Evolutionary conservation across 768 basidiomycete genomes (phyloP), one percentile per base, ranked within the genome.

Genomic region (Phylloporus sp.): DNA sequence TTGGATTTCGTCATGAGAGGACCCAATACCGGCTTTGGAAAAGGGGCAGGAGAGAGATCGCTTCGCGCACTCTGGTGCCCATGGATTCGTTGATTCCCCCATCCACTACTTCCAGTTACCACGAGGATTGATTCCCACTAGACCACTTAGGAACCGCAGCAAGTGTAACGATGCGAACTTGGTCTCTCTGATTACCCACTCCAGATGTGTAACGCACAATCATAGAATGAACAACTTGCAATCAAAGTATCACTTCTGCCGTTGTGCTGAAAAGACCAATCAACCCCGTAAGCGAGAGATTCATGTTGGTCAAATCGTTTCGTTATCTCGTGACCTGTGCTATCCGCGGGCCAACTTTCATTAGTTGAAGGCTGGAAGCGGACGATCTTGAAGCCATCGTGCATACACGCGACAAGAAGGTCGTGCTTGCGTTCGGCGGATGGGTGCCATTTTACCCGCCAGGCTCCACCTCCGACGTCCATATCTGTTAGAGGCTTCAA

Each of bases 371-470:
- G 54, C 22, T 46, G 44, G 33, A 62, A 61, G 44, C 46, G 66
- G 48, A 89, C 64, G 6, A 95, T 73, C 61, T 96, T 96, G 76
- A 91, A 94, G 9, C 95, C 94, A 52, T 92, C 92, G 61, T 95
- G 94, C 96, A 98, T 99, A 60, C 89, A 92, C 0, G 94, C 96
- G n/a, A 92, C 81, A 17, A 97, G 77, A 2, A 98, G 73, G 58
- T 94, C 88, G 29, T 76, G 58, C 52, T 75, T 77, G 36, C 92
- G 77, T n/a, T 60, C 55, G 3, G 73, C 53, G 5, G 77, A 78
- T 7, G 94, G 92, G 66, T 98, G 92, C 91, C 93, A 99, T 65
- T 95, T 93, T 48, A 91, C 82, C 15, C 96, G 79, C 96, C 96
- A 99, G 10, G 82, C 88, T 3, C 96, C 96, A 11, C 96, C 96